These are phyloP conservation scores for Thielaviopsis punctulata DNA, from an alignment of 2,329 filamentous ascomycete genomes.

Conservation along the genomic window DNA sequence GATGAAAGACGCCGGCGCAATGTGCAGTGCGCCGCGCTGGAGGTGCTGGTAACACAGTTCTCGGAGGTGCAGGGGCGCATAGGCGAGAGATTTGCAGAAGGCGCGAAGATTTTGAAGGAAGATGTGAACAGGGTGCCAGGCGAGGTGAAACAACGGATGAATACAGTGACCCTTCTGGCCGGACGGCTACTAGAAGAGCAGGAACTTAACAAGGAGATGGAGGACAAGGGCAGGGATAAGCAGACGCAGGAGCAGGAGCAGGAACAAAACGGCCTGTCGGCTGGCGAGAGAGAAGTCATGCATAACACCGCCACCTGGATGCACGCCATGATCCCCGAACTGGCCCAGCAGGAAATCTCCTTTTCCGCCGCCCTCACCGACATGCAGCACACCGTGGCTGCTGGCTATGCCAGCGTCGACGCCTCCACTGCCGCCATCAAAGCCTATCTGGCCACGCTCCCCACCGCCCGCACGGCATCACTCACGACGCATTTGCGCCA, in stretches of 20 bases:
- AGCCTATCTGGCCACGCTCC: neutral
- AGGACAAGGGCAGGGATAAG: no score
- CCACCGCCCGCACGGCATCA: no score
- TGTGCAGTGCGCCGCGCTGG: neutral
- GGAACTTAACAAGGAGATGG: no score
- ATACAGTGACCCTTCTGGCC: neutral
- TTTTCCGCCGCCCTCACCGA: neutral
- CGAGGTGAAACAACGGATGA: neutral
- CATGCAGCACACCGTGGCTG: neutral
- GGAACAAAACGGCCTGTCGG: no score
- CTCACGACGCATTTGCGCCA: no score
- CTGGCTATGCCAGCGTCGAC: neutral
- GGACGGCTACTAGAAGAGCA: neutral
- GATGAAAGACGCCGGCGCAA: neutral
- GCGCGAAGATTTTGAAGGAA: neutral
- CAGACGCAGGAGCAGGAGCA: no score
- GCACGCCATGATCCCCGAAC: neutral
- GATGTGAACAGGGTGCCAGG: neutral
- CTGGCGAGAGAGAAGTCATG: neutral
- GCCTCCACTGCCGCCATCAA: neutral
- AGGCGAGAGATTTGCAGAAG: neutral
- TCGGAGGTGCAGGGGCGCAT: neutral
- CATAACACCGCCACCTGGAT: neutral
- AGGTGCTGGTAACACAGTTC: no score
- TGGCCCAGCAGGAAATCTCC: neutral